Evolutionary conservation across 129 eudicot species (phyloP).

Genomic region (Flaveria robusta): DNA sequence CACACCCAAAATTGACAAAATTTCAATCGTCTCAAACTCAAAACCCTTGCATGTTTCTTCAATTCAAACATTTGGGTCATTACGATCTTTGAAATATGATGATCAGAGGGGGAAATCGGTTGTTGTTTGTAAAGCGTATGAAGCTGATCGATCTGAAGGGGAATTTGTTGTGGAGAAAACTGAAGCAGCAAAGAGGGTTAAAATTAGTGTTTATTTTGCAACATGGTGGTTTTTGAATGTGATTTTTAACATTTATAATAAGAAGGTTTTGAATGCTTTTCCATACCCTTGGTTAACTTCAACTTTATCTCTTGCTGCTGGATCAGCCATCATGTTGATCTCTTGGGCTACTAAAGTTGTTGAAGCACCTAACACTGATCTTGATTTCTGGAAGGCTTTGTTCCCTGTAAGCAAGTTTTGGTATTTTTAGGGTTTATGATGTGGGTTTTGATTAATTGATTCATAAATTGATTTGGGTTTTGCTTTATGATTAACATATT

Average conservation of each 20-base stretch:
- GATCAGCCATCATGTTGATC: slow-evolving; percentile 58
- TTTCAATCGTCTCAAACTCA: slow-evolving; percentile 18
- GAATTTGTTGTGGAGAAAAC: slow-evolving; percentile 23
- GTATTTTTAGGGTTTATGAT: slow-evolving; percentile 23
- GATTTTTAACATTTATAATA: slow-evolving; percentile 64
- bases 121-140: slow-evolving; percentile 48
- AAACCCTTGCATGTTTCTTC: slow-evolving; percentile 42
- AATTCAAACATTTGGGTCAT: slow-evolving; percentile 28
- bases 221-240: slow-evolving; percentile 74
- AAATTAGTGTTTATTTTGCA: slow-evolving; percentile 65
- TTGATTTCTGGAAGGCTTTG: slow-evolving; percentile 62
- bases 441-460: slow-evolving; percentile 3
- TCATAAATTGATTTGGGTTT: neutral
- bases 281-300: slow-evolving; percentile 79
- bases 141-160: slow-evolving; percentile 50
- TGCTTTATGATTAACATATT: neutral
- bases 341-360: slow-evolving; percentile 63
- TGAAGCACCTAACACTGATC: slow-evolving; percentile 61
- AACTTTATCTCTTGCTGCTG: slow-evolving; percentile 65
- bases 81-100: neutral
- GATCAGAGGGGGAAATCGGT: neutral
- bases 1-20: slow-evolving; percentile 19
- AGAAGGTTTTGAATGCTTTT: slow-evolving; percentile 65
- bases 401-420: slow-evolving; percentile 54
- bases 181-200: slow-evolving; percentile 50